Evolutionary conservation across 352 stramenopile genomes (phyloP), one percentile per base, ranked within the genome.

Genomic region (Thalassiosira exigua): DNA sequence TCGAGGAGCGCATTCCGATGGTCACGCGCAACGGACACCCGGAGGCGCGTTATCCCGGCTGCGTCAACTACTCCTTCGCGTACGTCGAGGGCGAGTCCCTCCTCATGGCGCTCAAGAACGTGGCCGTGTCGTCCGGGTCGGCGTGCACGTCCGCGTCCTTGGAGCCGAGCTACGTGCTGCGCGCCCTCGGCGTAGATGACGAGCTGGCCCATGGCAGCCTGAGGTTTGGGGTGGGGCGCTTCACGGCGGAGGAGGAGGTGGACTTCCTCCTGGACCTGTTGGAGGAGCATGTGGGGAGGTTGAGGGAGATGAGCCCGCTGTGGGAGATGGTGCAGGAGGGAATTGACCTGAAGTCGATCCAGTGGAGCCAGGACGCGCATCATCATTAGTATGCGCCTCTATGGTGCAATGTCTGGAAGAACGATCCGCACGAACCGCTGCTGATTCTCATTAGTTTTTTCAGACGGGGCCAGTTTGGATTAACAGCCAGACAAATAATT

Each of bases 321-420:
- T 99, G 97, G 97, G 98, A 99, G 90, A 98, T 99, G 96, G 97
- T 99, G 44, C 97, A 99, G 90, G 97, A 99, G 90, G 98, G 98
- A 65, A 98, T 99, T 70, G 98, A 99, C 88, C 94, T 98, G n/a
- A 99, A 98, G 83, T 95, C 93, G 69, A 99, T 99, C 87, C 94
- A 99, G 90, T 99, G 98, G 98, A 97, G 92, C 39, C 96, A 99
- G 85, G 97, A 99, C 87, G 95, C 95, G 33, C 94, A 96, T 79
- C 70, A 88, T 78, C 39, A 82, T 60, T 57, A 54, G 32, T 12
- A 30, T 44, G 36, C 14, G n/a, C n/a, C n/a, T n/a, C n/a, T n/a
- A n/a, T n/a, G n/a, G n/a, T n/a, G n/a, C n/a, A n/a, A n/a, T n/a
- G n/a, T n/a, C n/a, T n/a, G n/a, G n/a, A n/a, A n/a, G n/a, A n/a